phyloP scores from a whole-genome alignment of 1,139 yeast genomes.

The Taphrina flavorubra region DNA sequence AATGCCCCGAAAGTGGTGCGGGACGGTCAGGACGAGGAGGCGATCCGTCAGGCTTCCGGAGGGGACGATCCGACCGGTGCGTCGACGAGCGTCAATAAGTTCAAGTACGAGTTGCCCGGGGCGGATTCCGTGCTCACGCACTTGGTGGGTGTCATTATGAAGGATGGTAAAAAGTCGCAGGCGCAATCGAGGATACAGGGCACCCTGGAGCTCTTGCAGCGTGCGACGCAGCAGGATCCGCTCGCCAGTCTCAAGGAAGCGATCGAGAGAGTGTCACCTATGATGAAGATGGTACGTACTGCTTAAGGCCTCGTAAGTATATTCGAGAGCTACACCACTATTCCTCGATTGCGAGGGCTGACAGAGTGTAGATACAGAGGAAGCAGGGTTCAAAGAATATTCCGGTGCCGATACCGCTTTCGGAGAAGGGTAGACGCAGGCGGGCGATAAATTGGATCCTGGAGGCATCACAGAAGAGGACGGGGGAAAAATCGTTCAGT shows the following conservation, averaged over 20 bases:
- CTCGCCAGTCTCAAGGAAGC: slow-evolving; percentile 73
- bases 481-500: slow-evolving; percentile 34
- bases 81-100: slow-evolving; percentile 29
- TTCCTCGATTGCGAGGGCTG: neutral
- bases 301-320: slow-evolving; percentile 28
- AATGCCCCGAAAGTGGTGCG: slow-evolving; percentile 46
- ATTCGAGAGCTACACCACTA: neutral
- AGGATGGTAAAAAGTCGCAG: slow-evolving; percentile 82
- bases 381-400: slow-evolving; percentile 46
- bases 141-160: slow-evolving; percentile 86
- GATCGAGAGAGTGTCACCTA: slow-evolving; percentile 82
- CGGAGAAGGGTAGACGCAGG: slow-evolving; percentile 80
- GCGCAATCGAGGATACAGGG: slow-evolving; percentile 80
- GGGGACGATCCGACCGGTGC: slow-evolving; percentile 33
- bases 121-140: slow-evolving; percentile 75
- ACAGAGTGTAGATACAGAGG: slow-evolving; percentile 27
- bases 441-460: slow-evolving; percentile 86
- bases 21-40: slow-evolving; percentile 34
- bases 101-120: slow-evolving; percentile 53
- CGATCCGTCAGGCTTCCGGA: neutral
- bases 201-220: slow-evolving; percentile 63
- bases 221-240: slow-evolving; percentile 73
- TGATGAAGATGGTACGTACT: slow-evolving; percentile 63
- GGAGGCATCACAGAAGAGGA: slow-evolving; percentile 40
- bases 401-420: slow-evolving; percentile 82